phyloP scores from a whole-genome alignment of 2,329 filamentous ascomycete species.

The Scedosporium apiospermum region DNA sequence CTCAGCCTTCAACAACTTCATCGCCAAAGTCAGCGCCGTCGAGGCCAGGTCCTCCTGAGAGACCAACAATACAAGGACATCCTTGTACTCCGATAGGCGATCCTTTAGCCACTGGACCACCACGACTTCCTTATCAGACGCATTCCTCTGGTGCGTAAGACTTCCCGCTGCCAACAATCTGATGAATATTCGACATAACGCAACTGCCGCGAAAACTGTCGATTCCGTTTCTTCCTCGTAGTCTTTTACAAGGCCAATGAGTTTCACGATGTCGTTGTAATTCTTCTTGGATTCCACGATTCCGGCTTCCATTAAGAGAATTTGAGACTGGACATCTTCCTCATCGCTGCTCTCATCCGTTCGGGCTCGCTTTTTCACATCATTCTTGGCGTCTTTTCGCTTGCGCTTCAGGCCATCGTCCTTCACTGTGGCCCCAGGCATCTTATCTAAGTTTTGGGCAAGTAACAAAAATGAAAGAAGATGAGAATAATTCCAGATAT shows the following conservation, averaged over 20 bases:
- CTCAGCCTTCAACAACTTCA: conserved; percentile 79
- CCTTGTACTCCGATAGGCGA: conserved; percentile 62
- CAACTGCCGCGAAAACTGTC: conserved; percentile 61
- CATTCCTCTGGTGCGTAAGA: conserved; percentile 54
- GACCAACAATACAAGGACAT: conserved; percentile 52
- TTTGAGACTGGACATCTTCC: conserved; percentile 51
- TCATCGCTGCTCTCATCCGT: conserved; percentile 37
- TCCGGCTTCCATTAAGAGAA: conserved; percentile 67
- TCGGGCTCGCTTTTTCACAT: conserved; percentile 41
- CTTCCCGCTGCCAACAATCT: conserved; percentile 66
- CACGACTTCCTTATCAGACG: conserved; percentile 63
- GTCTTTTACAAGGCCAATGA: conserved; percentile 50
- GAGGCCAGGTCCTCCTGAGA: conserved; percentile 53
- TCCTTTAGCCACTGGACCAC: conserved; percentile 73
- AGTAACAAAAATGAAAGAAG: neutral
- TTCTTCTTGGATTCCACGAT: conserved; percentile 80
- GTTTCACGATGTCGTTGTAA: conserved; percentile 78
- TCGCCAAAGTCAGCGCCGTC: conserved; percentile 66
- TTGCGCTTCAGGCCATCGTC: conserved; percentile 41
- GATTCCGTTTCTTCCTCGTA: conserved; percentile 40
- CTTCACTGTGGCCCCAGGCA: conserved; percentile 8
- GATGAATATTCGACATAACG: conserved; percentile 79
- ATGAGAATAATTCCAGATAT: neutral
- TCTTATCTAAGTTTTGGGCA: neutral
- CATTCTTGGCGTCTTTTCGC: conserved; percentile 30